Conservation (phyloP, 176 grass and related monocot species). For the Guadua angustifolia region DNA sequence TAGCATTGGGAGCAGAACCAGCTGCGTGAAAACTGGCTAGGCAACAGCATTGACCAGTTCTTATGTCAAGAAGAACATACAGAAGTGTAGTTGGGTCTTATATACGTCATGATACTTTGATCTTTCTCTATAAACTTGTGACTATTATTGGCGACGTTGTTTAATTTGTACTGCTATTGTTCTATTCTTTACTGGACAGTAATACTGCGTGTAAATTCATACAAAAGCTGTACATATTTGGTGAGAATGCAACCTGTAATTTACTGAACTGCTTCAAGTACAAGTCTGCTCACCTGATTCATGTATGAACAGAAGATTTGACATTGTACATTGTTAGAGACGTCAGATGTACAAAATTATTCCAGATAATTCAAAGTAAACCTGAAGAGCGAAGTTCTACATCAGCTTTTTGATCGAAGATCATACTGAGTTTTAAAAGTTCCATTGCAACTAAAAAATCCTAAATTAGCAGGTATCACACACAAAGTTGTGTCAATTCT, state of each 20-base stretch:
- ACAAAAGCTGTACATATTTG: not conserved
- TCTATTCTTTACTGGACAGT: not conserved
- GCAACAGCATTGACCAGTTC: not conserved
- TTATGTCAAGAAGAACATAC: not conserved
- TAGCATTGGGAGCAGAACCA: constrained; percentile 12
- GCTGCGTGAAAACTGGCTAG: constrained; percentile 5
- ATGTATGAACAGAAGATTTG: not conserved
- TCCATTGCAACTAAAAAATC: not conserved
- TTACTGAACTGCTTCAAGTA: constrained; percentile 1
- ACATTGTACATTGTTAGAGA: not conserved
- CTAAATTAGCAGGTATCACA: not conserved
- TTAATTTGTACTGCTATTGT: not conserved
- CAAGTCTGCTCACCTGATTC: not conserved
- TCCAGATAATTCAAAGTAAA: not conserved
- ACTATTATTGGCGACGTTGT: not conserved
- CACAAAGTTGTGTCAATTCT: not conserved
- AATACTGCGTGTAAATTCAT: not conserved
- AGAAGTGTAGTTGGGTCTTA: not conserved
- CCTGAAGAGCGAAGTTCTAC: not conserved
- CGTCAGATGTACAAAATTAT: not conserved
- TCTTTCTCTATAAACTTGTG: not conserved
- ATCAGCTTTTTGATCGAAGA: not conserved
- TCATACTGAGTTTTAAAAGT: not conserved
- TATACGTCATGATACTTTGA: not conserved
- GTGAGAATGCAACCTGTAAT: not conserved